phyloP scores from a whole-genome alignment of 805 yeast species.

The Cephaloascus fragrans region DNA sequence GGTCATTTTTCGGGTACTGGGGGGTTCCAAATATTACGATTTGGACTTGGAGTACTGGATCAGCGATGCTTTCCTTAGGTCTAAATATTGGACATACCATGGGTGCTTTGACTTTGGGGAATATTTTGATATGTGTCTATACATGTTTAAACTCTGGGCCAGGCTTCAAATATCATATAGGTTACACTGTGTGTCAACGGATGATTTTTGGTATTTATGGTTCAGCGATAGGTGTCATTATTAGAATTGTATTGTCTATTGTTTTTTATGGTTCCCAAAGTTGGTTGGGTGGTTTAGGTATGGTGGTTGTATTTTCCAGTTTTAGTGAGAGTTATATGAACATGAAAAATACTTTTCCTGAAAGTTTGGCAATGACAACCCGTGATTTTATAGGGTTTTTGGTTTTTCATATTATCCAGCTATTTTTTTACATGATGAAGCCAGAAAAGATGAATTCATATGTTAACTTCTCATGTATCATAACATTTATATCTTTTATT shows the following conservation, averaged over 20 bases:
- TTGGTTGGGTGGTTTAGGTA: conserved; percentile 34
- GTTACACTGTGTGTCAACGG: conserved; percentile 34
- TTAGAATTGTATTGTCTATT: conserved; percentile 32
- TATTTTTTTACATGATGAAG: conserved; percentile 27
- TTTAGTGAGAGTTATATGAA: conserved; percentile 25
- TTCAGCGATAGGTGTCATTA: conserved; percentile 29
- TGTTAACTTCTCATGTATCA: conserved; percentile 14
- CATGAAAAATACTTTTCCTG: conserved; percentile 28
- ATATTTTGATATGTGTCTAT: conserved; percentile 29
- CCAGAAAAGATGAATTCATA: conserved; percentile 30
- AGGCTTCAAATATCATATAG: conserved; percentile 40
- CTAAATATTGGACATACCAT: conserved; percentile 34
- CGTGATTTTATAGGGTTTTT: conserved; percentile 33
- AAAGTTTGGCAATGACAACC: conserved; percentile 23
- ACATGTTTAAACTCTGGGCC: conserved; percentile 37
- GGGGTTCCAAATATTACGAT: conserved; percentile 30
- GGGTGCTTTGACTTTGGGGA: conserved; percentile 35
- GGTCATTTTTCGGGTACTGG: conserved; percentile 11
- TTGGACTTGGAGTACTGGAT: conserved; percentile 24
- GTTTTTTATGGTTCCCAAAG: conserved; percentile 39
- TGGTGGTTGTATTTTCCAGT: conserved; percentile 25
- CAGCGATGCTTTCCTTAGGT: conserved; percentile 34
- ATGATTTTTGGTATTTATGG: conserved; percentile 38
- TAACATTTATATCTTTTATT: conserved; percentile 22
- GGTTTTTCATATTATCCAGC: conserved; percentile 31